These are phyloP conservation scores for Dioscorea zingiberensis DNA, from an alignment of 106 monocot species.

Conservation along the genomic window DNA sequence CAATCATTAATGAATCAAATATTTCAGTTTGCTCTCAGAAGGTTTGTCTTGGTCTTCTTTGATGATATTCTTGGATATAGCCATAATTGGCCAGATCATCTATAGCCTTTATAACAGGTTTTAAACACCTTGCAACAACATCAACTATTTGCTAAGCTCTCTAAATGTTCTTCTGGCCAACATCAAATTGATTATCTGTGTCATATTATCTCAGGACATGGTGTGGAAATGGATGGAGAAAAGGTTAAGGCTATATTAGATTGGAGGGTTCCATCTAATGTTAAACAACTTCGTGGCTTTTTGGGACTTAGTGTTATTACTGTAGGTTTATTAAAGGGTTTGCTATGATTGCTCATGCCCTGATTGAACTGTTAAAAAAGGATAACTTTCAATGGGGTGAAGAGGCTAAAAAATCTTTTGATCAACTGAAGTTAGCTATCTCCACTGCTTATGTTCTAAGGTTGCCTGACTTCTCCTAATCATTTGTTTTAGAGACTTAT, in stretches of 20 bases:
- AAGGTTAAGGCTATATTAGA: background rate
- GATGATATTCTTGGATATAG: conserved; percentile 2
- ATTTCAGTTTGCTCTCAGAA: no score
- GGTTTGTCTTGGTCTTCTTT: background rate
- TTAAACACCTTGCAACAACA: background rate
- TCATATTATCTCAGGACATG: background rate
- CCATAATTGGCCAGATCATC: background rate
- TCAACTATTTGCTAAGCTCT: background rate
- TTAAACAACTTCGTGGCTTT: no score
- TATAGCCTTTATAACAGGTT: background rate
- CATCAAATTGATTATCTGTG: background rate
- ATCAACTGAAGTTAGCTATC: background rate
- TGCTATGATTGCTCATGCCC: background rate
- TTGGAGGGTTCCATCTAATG: no score
- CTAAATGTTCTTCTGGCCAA: background rate
- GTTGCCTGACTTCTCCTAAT: background rate
- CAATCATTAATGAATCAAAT: no score
- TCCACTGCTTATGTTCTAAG: background rate
- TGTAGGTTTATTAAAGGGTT: background rate
- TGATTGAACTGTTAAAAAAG: conserved; percentile 1
- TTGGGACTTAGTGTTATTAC: no score
- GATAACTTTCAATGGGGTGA: background rate
- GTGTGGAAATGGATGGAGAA: background rate
- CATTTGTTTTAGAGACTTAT: background rate
- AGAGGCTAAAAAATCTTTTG: background rate